Evolutionary conservation across 345 rosid genomes (phyloP), one percentile per base, ranked within the genome.

Genomic region (Gossypium stocksii): DNA sequence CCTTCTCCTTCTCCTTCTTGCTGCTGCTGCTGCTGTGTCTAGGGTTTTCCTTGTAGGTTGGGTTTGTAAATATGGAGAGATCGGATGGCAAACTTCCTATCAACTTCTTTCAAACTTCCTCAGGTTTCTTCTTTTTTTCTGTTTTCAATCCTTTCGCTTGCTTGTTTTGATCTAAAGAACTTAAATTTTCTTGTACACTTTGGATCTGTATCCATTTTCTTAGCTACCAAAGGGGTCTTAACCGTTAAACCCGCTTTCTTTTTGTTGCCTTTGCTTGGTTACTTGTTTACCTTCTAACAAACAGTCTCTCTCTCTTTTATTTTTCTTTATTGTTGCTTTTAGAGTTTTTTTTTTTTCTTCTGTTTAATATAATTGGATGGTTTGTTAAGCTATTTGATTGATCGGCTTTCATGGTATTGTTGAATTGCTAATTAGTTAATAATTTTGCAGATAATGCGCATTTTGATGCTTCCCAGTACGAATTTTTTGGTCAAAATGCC

Each of bases 21-120:
- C 52, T 61, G 2, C 46, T 9, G n/a, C 54, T 22, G 52, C 51
- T 61, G 44, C 48, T n/a, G 65, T 44, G 52, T 72, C 52, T 77
- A 71, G 82, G 82, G 78, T 71, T 77, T 72, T 66, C 57, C 17
- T 9, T 66, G 63, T 34, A 64, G 74, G 63, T 82, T 77, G 43
- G 52, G 57, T 73, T 46, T 70, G 75, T 76, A 76, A 74, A 72
- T 73, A 90, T 90, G 94, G 92, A 90, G 81, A 85, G 90, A 90
- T 90, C 90, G 73, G 77, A 80, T 41, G 78, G 84, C 74, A 88
- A 80, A 43, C 85, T 75, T 74, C 79, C 73, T 78, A 80, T 54
- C 80, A 80, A 52, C 83, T 82, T 82, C 46, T 48, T 80, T 76
- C 81, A 66, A 19, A 44, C 78, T 77, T 84, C 92, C 74, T 87